Evolutionary conservation across 2,329 filamentous ascomycete genomes (phyloP), one percentile per base, ranked within the genome.

Genomic region (Colletotrichum viniferum): DNA sequence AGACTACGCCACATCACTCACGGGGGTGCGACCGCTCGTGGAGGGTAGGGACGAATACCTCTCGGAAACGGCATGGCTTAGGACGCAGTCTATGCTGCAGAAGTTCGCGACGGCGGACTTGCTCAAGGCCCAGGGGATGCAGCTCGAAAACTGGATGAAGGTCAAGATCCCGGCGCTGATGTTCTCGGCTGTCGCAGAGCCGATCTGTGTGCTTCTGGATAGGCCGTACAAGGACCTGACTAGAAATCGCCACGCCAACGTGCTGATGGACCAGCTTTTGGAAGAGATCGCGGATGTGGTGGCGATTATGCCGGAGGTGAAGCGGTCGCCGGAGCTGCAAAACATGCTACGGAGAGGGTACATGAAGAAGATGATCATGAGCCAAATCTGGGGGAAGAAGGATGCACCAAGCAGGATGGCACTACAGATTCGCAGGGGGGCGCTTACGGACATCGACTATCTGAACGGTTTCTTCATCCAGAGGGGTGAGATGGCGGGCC

Each of bases 391-490:
- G 14, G 86, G 87, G 14, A 84, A 89, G 71, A 91, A 92, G 67
- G 86, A 88, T 7, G 83, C 84, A 10, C 79, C 83, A 56, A 94
- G 92, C 79, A 89, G 87, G 24, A 95, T 98, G 92, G 86, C 94
- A 7, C 88, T 90, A 69, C 91, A 93, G 79, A 86, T 96, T 14
- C 85, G 90, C 13, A 82, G 84, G 2, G 93, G 94, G 2, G 85
- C 86, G 76, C 85, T 88, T 73, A 95, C 95, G 0, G 95, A 98
- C 80, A 90, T 98, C 55, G 91, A 96, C 61, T 98, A 93, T 80
- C 90, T 96, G 78, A 98, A 97, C 82, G 96, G 96, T 1, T 99
- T 96, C 85, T 94, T 99, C 75, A 88, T 97, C 36, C 89, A 87
- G 66, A 90, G 93, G 55, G 97, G 94, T 1, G 89, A 91, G 79